phyloP scores from a whole-genome alignment of 1,284 basidiomycete genomes.

The Leccinum fallax region DNA sequence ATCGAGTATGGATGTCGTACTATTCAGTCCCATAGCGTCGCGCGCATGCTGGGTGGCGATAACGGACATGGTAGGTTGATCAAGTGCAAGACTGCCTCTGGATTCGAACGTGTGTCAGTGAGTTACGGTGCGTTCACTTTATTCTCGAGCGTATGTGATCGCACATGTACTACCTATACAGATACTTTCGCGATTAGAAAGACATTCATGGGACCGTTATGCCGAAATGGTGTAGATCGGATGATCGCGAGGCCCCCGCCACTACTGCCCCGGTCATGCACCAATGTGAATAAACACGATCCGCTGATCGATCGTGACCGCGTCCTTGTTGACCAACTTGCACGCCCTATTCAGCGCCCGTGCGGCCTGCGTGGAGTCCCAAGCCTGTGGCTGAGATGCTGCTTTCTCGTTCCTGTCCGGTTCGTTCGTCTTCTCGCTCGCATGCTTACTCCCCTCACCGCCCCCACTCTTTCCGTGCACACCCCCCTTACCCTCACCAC shows the following conservation, averaged over 20 bases:
- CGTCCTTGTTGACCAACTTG: constrained; percentile 27
- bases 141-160: too few relatives aligned
- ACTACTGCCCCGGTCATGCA: not conserved
- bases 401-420: not conserved
- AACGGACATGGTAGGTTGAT: not conserved
- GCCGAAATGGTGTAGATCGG: not conserved
- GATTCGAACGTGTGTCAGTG: too few relatives aligned
- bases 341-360: constrained; percentile 26
- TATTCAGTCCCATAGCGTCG: not conserved
- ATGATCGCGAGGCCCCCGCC: not conserved
- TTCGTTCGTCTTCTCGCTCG: not conserved
- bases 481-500: not conserved
- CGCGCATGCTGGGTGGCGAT: not conserved
- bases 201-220: too few relatives aligned
- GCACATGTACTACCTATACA: too few relatives aligned
- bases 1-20: not conserved
- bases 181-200: too few relatives aligned
- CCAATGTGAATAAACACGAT: constrained; percentile 34
- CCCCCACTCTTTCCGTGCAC: not conserved
- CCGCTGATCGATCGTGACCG: constrained; percentile 30
- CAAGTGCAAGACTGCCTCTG: not conserved
- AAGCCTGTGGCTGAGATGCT: not conserved
- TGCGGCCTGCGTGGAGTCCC: constrained; percentile 23
- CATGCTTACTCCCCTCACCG: not conserved
- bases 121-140: too few relatives aligned